phyloP scores from a whole-genome alignment of 2,329 filamentous ascomycete species.

The Penicillium sp. region DNA sequence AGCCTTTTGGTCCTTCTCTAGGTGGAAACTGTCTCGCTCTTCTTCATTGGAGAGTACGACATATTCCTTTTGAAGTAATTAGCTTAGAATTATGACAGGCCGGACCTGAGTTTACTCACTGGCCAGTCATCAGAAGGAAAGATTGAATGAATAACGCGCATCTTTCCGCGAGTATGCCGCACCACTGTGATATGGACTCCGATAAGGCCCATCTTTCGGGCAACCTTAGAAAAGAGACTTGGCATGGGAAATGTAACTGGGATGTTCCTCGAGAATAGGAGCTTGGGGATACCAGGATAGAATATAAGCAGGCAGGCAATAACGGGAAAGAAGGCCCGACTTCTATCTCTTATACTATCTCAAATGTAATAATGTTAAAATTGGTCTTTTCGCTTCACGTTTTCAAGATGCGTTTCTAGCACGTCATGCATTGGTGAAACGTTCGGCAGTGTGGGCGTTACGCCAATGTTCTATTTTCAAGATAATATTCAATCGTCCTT shows the following conservation, averaged over 20 bases:
- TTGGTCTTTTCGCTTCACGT: no score
- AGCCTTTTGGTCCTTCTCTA: no score
- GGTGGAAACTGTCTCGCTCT: background rate
- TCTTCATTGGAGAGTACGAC: background rate
- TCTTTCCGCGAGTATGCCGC: background rate
- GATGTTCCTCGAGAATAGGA: no score
- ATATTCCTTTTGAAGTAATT: background rate
- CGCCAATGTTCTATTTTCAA: background rate
- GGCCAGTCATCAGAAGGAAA: background rate
- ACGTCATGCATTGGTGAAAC: background rate
- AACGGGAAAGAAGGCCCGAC: no score
- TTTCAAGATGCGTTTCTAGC: background rate
- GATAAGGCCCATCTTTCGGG: background rate
- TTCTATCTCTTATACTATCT: no score
- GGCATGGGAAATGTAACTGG: background rate
- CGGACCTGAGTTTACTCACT: background rate
- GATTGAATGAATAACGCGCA: background rate
- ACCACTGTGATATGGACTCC: background rate
- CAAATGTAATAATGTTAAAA: no score
- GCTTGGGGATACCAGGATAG: no score
- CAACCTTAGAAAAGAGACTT: background rate
- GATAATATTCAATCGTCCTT: no score
- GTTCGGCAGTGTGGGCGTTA: background rate
- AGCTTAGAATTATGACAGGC: background rate
- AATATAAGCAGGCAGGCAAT: no score